These are phyloP conservation scores for Russula dissimulans DNA, from an alignment of 768 basidiomycete species.

Conservation along the genomic window DNA sequence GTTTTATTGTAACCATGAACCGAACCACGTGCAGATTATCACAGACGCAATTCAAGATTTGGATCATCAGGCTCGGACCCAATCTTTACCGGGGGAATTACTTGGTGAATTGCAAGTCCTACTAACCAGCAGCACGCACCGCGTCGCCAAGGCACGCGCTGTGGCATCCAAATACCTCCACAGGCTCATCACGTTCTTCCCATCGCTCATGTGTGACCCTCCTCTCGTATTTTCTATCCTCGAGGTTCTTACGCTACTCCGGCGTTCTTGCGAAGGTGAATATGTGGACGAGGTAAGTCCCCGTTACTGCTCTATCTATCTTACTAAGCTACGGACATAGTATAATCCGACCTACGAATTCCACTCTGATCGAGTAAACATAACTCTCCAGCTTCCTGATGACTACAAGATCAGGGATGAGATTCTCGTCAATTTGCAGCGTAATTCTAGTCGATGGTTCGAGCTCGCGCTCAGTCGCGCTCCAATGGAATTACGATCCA, in stretches of 20 bases:
- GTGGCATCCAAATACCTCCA: constrained; percentile 78
- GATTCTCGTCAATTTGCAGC: constrained; percentile 66
- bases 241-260: constrained; percentile 83
- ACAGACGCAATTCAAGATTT: constrained; percentile 64
- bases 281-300: constrained; percentile 73
- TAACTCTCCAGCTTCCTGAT: constrained; percentile 76
- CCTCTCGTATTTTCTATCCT: constrained; percentile 81
- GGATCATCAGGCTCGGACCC: constrained; percentile 65
- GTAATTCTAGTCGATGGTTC: constrained; percentile 76
- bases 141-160: constrained; percentile 71
- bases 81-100: constrained; percentile 60
- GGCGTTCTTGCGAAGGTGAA: constrained; percentile 84
- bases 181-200: constrained; percentile 81
- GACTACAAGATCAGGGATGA: constrained; percentile 80
- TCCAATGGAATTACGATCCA: constrained; percentile 87
- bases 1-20: background rate
- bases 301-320: background rate
- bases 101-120: constrained; percentile 68
- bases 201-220: constrained; percentile 88
- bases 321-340: constrained; percentile 31
- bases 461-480: constrained; percentile 78
- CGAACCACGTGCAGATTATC: constrained; percentile 49
- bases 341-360: constrained; percentile 85
- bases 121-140: constrained; percentile 71
- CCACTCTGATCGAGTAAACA: constrained; percentile 62